Conservation (phyloP, 345 rosid genomes). For the Hibiscus mutabilis region DNA sequence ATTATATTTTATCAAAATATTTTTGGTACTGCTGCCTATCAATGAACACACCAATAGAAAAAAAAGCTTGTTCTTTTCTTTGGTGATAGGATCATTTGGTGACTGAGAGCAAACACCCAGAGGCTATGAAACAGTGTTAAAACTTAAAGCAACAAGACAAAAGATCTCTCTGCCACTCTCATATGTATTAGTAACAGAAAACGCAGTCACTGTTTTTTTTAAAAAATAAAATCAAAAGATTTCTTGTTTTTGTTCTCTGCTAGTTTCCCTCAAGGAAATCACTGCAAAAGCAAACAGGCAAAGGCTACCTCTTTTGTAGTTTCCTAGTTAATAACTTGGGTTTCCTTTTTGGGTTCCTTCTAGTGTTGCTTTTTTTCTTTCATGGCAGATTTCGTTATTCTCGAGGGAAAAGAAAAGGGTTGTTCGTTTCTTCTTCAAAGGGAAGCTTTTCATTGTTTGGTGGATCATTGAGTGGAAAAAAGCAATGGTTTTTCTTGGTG, state of each 20-base stretch:
- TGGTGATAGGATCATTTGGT: background rate
- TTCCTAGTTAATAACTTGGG: background rate
- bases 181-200: background rate
- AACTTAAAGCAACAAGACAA: background rate
- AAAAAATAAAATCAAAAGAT: background rate
- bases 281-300: background rate
- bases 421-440: background rate
- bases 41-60: too few relatives aligned
- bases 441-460: slow-evolving; percentile 5
- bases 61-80: background rate
- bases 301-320: background rate
- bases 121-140: background rate
- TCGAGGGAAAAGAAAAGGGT: background rate
- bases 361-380: background rate
- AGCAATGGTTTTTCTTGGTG: background rate
- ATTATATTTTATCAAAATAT: too few relatives aligned
- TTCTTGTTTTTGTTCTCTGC: background rate
- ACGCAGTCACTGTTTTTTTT: background rate
- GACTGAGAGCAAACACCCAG: slow-evolving; percentile 1
- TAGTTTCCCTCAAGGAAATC: background rate
- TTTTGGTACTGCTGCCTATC: too few relatives aligned
- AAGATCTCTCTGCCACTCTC: slow-evolving; percentile 10
- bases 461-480: background rate
- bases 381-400: slow-evolving; percentile 15
- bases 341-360: background rate